Conservation (phyloP, 148 eudicot species). For the Persicaria tinctoria region DNA sequence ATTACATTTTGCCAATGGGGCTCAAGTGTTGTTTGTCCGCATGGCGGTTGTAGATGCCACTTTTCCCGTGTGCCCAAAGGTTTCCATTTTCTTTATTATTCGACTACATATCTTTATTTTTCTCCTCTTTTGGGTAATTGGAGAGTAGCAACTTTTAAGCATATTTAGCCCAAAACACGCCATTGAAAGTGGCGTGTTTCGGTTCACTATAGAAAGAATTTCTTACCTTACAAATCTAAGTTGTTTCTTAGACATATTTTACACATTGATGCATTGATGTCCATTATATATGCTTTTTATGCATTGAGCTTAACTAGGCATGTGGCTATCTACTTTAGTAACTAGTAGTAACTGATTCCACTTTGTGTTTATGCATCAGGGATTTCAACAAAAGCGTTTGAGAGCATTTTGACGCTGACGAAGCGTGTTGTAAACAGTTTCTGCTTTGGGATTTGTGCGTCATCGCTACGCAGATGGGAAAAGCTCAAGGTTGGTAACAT, state of each 20-base stretch:
- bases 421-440: constrained; percentile 78
- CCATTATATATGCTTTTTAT: neutral
- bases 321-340: neutral
- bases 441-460: constrained; percentile 72
- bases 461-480: constrained; percentile 80
- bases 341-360: neutral
- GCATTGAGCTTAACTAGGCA: neutral
- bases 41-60: neutral
- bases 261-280: neutral
- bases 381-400: constrained; percentile 33
- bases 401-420: constrained; percentile 71
- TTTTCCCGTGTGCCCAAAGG: neutral
- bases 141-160: neutral
- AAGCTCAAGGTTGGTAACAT: constrained; percentile 54
- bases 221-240: neutral
- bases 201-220: no score
- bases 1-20: no score
- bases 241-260: neutral
- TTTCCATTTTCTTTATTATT: neutral
- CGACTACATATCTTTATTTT: no score
- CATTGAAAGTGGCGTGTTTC: no score
- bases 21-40: no score
- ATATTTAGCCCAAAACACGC: no score
- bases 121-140: neutral
- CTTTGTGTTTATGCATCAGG: neutral